Percentiles rank a stretch among this genome's conserved stretches.
Evolutionary conservation across 192 early-diverging fungal species (phyloP).

Genomic region (Coemansia sp.): DNA sequence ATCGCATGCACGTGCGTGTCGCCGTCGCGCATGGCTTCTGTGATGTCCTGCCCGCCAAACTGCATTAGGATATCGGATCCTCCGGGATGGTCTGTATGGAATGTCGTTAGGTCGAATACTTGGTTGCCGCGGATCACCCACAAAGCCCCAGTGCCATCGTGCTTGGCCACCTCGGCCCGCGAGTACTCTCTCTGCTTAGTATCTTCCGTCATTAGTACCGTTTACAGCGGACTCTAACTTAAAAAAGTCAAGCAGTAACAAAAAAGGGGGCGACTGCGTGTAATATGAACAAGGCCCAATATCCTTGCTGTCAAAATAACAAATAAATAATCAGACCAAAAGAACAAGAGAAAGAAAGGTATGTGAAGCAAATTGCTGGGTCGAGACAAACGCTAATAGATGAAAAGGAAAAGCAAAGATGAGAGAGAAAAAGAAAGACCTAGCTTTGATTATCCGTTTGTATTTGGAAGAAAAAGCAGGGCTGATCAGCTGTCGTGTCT

Average conservation of each 20-base stretch:
- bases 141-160: conserved; percentile 70
- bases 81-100: conserved; percentile 91
- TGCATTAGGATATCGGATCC: conserved; percentile 88
- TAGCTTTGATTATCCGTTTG: conserved; percentile 1
- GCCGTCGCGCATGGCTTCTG: conserved; percentile 75
- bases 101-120: conserved; percentile 88
- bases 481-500: conserved; percentile 3
- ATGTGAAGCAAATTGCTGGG: background rate
- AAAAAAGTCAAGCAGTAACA: conserved; percentile 1
- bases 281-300: background rate
- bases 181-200: conserved; percentile 59
- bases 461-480: conserved; percentile 8
- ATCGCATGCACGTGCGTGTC: conserved; percentile 79
- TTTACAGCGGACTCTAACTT: background rate
- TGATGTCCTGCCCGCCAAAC: conserved; percentile 87
- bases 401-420: background rate
- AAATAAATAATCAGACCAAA: background rate
- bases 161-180: conserved; percentile 69
- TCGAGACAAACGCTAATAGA: conserved; percentile 2
- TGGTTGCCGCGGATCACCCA: conserved; percentile 84
- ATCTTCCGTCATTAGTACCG: background rate
- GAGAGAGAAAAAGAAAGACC: conserved; percentile 5
- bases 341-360: background rate
- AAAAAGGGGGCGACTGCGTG: background rate
- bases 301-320: background rate